These are phyloP conservation scores for Pythium phragmiticola DNA, from an alignment of 352 stramenopile genomes.

Conservation along the genomic window DNA sequence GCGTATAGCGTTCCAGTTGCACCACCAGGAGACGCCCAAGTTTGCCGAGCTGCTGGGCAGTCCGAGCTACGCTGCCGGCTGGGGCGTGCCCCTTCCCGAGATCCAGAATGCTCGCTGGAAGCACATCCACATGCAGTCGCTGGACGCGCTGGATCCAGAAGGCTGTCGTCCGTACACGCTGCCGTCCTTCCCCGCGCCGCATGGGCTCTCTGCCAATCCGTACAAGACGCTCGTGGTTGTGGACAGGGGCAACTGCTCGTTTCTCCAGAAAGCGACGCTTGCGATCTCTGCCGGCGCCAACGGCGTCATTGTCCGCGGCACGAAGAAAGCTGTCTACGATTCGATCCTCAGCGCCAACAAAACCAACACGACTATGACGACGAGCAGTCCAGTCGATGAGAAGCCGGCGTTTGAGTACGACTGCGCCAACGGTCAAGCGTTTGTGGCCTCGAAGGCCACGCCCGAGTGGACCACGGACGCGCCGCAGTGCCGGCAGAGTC, in stretches of 20 bases:
- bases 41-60: constrained; percentile 54
- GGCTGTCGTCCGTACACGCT: constrained; percentile 43
- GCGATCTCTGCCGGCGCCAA: constrained; percentile 55
- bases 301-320: constrained; percentile 57
- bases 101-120: constrained; percentile 56
- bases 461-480: constrained; percentile 55
- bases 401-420: constrained; percentile 67
- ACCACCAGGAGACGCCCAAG: constrained; percentile 28
- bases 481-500: constrained; percentile 31
- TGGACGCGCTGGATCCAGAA: constrained; percentile 31
- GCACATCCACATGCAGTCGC: constrained; percentile 36
- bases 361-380: constrained; percentile 36
- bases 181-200: constrained; percentile 8
- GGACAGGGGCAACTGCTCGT: constrained; percentile 77
- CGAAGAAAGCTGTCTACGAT: constrained; percentile 59
- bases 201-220: constrained; percentile 7
- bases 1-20: constrained; percentile 39
- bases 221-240: constrained; percentile 49
- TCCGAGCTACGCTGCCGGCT: constrained; percentile 51
- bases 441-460: constrained; percentile 38
- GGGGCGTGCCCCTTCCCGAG: constrained; percentile 50
- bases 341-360: constrained; percentile 39
- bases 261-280: constrained; percentile 54
- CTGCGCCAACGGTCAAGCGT: constrained; percentile 55
- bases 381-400: background rate